Evolutionary conservation across 192 early-diverging fungal species (phyloP), one percentile per base, ranked within the genome.

Genomic region (Ambispora gerdemannii): DNA sequence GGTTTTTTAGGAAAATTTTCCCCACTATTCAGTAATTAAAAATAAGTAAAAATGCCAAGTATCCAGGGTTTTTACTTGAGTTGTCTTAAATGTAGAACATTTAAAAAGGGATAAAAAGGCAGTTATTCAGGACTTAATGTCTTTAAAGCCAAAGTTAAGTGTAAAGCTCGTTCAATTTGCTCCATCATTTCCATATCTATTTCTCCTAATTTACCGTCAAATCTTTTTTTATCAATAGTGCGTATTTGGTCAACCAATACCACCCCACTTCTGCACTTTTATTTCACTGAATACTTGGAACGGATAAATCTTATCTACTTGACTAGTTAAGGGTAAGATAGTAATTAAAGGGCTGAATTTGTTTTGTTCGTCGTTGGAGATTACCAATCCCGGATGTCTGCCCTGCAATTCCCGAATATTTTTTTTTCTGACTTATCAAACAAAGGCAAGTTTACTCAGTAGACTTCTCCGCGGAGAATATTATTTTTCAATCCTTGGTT

Each of bases 401-500:
- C 59, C 59, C n/a, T 61, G 59, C 59, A 61, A 34, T 61, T 61
- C 59, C 4, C 59, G 59, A 61, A 61, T 33, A 15, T 61, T 30
- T 61, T 25, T 61, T 10, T 33, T 28, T 34, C 28, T 28, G 27
- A 22, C 20, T 56, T 56, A 27, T 56, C 53, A 24, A 34, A 25
- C 8, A 61, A 34, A 13, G 59, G 59, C n/a, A 61, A 61, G 20
- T 61, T 61, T 61, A 61, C 59, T 61, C 59, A 61, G 31, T 61
- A 61, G 25, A 61, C 28, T 61, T 61, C 59, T 22, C 59, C 53
- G 17, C 53, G 59, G 24, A 7, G 8, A 61, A 24, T 61, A 11
- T 22, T 11, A 7, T 34, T 28, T 15, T 61, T 25, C 30, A 25
- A 8, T 30, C 6, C 25, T 28, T 34, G 8, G 25, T 30, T 61